phyloP scores from a whole-genome alignment of 2,329 filamentous ascomycete genomes.

The Pseudogymnoascus sp. region DNA sequence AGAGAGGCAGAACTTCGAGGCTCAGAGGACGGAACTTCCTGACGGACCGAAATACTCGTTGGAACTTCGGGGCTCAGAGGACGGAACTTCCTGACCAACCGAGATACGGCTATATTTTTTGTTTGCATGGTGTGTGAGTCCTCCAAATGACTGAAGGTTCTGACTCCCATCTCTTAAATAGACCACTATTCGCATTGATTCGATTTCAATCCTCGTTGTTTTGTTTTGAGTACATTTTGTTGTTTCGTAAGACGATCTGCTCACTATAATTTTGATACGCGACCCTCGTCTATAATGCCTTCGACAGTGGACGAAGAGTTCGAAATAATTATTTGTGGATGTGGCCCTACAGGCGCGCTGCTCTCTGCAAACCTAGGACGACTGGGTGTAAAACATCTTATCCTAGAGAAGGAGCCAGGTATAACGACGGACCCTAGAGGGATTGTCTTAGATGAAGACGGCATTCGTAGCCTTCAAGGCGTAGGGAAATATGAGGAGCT shows the following conservation, averaged over 20 bases:
- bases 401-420: slow-evolving; percentile 26
- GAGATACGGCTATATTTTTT: too few species aligned
- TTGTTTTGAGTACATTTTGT: too few species aligned
- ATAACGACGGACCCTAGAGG: slow-evolving; percentile 29
- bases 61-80: too few species aligned
- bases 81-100: too few species aligned
- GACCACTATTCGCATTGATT: too few species aligned
- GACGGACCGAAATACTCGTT: too few species aligned
- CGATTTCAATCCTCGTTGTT: too few species aligned
- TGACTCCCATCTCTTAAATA: too few species aligned
- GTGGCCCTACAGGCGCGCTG: slow-evolving; percentile 29
- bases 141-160: too few species aligned
- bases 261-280: neutral
- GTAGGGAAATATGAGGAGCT: slow-evolving; percentile 26
- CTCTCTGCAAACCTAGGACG: slow-evolving; percentile 25
- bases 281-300: neutral
- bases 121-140: too few species aligned
- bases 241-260: neutral
- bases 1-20: too few species aligned
- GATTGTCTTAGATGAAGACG: slow-evolving; percentile 30
- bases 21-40: too few species aligned
- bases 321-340: slow-evolving; percentile 30
- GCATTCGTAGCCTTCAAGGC: slow-evolving; percentile 27
- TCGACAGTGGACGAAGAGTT: neutral
- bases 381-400: slow-evolving; percentile 22